Base-by-base conservation (phyloP, 495 filamentous ascomycete genomes). In the Xylaria sp. region DNA sequence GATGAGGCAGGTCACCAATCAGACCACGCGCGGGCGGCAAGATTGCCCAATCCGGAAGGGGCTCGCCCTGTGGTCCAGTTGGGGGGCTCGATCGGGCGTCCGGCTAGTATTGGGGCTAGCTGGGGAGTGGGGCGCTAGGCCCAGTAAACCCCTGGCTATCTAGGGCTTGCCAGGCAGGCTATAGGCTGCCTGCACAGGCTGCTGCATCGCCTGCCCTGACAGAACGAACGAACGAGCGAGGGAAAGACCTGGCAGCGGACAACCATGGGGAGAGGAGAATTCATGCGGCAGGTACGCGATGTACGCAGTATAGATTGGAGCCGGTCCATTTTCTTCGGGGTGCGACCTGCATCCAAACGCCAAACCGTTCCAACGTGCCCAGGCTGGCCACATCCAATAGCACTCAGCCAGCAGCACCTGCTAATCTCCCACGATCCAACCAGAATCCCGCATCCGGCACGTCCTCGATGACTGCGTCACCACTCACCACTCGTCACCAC, bases 341-440 rank as follows among this genome's bases (percentile, higher is more conserved):
- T 69, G 74, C 70, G 67, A 71, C 61, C 57, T 61, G 66, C 55
- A 62, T 48, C 61, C 35, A 68, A 48, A 8, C 4, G 57, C 57
- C 33, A 59, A 40, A 55, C 48, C 35, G 21, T 55, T 66, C 41
- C 46, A 66, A 37, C 46, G 44, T 66, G 43, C 29, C 63, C 63
- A 66, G 63, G 29, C 63, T 40, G 11, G 44, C 26, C 46, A 48
- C 61, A 44, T 72, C 64, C 71, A 76, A 70, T 70, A 63, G 68
- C 61, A 65, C 65, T 21, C 48, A 72, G 67, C 73, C 72, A 76
- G 62, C 71, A 59, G 69, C 73, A 66, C 31, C 31, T 75, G 71
- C 61, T 73, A 78, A 78, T 78, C 72, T 78, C 77, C 76, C 77
- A 58, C 68, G 59, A 67, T 58, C 73, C 66, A 68, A 72, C 63